These are phyloP conservation scores for Aureobasidium sp. DNA, from an alignment of 2,329 filamentous ascomycete species.

Conservation along the genomic window DNA sequence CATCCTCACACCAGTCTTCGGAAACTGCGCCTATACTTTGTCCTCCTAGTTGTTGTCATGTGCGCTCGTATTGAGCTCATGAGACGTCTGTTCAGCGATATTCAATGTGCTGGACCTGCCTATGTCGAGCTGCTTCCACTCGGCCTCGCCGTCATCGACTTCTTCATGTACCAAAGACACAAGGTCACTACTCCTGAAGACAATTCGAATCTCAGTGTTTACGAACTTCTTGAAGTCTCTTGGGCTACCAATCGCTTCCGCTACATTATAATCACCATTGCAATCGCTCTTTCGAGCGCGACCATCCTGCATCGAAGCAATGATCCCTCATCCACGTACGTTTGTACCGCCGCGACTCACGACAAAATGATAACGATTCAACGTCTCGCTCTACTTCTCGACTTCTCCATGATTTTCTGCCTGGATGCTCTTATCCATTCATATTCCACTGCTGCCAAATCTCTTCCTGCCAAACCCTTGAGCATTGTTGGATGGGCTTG, in stretches of 20 bases:
- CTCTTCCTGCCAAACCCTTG: conserved; percentile 15
- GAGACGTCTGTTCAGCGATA: conserved; percentile 34
- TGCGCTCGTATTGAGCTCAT: conserved; percentile 34
- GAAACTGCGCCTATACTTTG: conserved; percentile 24
- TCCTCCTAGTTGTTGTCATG: conserved; percentile 26
- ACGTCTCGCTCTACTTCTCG: conserved; percentile 34
- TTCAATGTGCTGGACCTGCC: conserved; percentile 36
- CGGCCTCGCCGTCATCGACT: conserved; percentile 25
- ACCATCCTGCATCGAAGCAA: conserved; percentile 30
- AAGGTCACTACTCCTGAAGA: conserved; percentile 18
- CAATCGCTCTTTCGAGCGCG: conserved; percentile 35
- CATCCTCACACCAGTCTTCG: conserved; percentile 23
- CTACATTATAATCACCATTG: conserved; percentile 33
- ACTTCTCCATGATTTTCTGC: conserved; percentile 36
- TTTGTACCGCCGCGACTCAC: conserved; percentile 39
- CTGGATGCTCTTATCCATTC: conserved; percentile 19
- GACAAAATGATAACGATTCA: conserved; percentile 34
- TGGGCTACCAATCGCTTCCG: conserved; percentile 31
- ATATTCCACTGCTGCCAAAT: not conserved
- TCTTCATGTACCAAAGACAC: conserved; percentile 21
- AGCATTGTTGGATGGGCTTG: conserved; percentile 25
- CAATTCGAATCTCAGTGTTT: conserved; percentile 24
- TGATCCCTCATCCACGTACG: conserved; percentile 40
- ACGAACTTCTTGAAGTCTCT: conserved; percentile 27
- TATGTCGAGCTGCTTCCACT: conserved; percentile 25